Evolutionary conservation across 139 green algal species (phyloP), one percentile per base, ranked within the genome.

Genomic region (Micractinium sp.): DNA sequence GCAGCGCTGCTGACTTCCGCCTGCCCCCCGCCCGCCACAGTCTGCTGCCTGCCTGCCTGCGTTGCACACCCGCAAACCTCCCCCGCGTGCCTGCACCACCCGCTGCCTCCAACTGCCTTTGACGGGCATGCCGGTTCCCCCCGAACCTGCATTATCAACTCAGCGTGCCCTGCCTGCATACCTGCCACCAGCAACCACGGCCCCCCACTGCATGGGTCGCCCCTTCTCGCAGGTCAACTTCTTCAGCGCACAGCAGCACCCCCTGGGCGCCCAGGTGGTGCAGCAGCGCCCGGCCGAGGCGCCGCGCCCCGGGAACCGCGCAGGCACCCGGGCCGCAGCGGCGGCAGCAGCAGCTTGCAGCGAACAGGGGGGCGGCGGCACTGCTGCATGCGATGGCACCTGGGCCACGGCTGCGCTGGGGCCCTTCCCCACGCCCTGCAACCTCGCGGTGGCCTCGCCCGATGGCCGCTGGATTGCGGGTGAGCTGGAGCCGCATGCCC

Each of bases 371-470:
- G 5, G 71, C n/a, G 61, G 16, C 13, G 35, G 61, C 47, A 56
- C 47, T 5, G 47, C 47, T 56, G 47, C 47, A 56, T 16, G 47
- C 13, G 67, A 9, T 1, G 83, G 35, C 29, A 0, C 22, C 25
- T 63, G 39, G 18, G 35, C 25, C 33, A 90, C 90, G 2, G 90
- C 90, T 2, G 85, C 85, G 0, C 23, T 90, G 25, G 90, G 90
- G 16, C 90, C 85, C 22, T 89, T 92, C 38, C 53, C 39, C 35
- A 19, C 15, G 35, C 79, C 90, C 25, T 71, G 71, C 77, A 92
- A 92, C 85, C 80, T 90, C 47, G 90, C 90, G 1, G 85, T 74
- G 47, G 39, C 90, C n/a, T 92, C 90, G 7, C 86, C 90, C 3
- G 86, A 92, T 67, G 90, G 90, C 29, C 66, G 47, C 47, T 92